Conservation (phyloP, 495 filamentous ascomycete genomes). For the Penicillium herquei region DNA sequence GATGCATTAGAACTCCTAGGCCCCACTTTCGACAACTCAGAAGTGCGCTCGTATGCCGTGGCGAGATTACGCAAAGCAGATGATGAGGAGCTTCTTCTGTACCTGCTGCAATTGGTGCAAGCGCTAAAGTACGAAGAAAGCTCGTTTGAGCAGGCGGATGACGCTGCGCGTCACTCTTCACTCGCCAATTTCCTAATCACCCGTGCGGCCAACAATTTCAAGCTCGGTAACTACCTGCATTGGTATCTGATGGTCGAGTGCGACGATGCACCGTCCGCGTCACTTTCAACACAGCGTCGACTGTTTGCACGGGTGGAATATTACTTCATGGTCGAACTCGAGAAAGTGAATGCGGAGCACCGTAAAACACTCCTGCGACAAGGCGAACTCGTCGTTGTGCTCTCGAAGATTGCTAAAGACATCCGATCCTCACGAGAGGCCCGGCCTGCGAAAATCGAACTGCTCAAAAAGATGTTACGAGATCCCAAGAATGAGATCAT, state of each 20-base stretch:
- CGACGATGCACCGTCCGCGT: constrained; percentile 75
- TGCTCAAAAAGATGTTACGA: constrained; percentile 74
- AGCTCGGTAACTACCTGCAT: constrained; percentile 90
- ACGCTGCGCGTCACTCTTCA: constrained; percentile 75
- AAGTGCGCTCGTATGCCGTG: constrained; percentile 89
- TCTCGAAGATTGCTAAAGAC: constrained; percentile 88
- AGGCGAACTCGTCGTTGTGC: constrained; percentile 81
- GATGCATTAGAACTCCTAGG: constrained; percentile 94
- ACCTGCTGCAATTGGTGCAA: constrained; percentile 93
- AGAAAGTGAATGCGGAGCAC: constrained; percentile 55
- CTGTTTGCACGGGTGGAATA: constrained; percentile 90
- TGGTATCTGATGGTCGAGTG: constrained; percentile 99
- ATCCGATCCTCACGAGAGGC: constrained; percentile 79
- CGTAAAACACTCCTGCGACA: constrained; percentile 78
- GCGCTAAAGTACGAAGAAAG: constrained; percentile 93
- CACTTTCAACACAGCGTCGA: constrained; percentile 67
- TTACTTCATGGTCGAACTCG: constrained; percentile 89
- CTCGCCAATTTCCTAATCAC: constrained; percentile 86
- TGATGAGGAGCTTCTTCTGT: constrained; percentile 89
- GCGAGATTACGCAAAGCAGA: constrained; percentile 87
- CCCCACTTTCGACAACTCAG: constrained; percentile 82
- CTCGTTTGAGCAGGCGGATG: constrained; percentile 53
- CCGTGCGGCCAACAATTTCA: constrained; percentile 79
- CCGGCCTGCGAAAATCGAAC: constrained; percentile 74
- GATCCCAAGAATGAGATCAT: constrained; percentile 88